phyloP scores from a whole-genome alignment of 2,329 filamentous ascomycete species.

The Colletotrichum destructivum region DNA sequence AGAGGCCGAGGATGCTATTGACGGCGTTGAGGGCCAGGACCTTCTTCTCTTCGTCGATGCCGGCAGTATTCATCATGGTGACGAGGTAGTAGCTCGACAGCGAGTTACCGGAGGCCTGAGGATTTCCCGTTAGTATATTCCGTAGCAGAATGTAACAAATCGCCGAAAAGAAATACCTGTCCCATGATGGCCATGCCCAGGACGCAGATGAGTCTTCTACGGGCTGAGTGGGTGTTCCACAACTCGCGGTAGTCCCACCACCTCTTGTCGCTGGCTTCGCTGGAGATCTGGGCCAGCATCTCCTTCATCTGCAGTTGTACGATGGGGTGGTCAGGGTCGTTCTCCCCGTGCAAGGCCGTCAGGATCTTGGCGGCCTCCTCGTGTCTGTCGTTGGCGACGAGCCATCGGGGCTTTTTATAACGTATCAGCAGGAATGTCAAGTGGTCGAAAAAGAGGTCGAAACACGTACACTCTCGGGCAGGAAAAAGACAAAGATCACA shows the following conservation, averaged over 20 bases:
- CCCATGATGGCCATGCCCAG: conserved; percentile 67
- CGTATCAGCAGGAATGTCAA: not conserved
- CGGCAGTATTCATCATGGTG: conserved; percentile 64
- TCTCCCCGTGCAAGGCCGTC: conserved; percentile 67
- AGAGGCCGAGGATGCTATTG: conserved; percentile 68
- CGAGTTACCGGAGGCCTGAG: conserved; percentile 57
- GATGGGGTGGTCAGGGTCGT: conserved; percentile 63
- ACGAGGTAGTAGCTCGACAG: conserved; percentile 69
- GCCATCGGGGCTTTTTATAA: conserved; percentile 55
- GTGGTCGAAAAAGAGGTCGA: accelerated
- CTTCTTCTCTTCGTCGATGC: conserved; percentile 64
- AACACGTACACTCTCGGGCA: conserved; percentile 59
- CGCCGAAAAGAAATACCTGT: conserved; percentile 56
- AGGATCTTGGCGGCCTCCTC: conserved; percentile 61
- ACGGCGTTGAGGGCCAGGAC: conserved; percentile 67
- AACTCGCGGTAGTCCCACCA: conserved; percentile 71
- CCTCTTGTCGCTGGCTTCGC: conserved; percentile 66
- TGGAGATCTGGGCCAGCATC: conserved; percentile 60
- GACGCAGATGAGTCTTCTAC: conserved; percentile 67
- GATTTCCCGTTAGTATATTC: no score
- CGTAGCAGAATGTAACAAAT: no score
- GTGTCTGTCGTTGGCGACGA: conserved; percentile 58
- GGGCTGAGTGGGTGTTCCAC: conserved; percentile 63
- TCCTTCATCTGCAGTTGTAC: conserved; percentile 68
- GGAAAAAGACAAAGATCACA: conserved; percentile 57